A percentile compares a stretch with the other conserved stretches of the same genome.
Evolutionary conservation across 2,329 filamentous ascomycete species (phyloP).

Genomic region (Trichoderma koningii): DNA sequence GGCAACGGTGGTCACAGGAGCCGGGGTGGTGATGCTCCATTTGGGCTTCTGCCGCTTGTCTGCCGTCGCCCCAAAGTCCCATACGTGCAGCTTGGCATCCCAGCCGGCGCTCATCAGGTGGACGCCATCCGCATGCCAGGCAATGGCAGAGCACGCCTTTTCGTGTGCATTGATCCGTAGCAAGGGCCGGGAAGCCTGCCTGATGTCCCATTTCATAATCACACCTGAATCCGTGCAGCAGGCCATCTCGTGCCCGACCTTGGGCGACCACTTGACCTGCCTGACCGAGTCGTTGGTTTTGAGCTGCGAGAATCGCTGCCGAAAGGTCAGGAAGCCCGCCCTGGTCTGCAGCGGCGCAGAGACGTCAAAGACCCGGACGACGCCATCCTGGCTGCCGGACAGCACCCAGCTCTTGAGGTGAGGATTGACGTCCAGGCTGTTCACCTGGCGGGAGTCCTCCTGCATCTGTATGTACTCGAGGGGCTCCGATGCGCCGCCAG

Average conservation of each 20-base stretch:
- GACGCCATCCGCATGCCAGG: constrained; percentile 69
- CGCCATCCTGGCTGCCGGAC: constrained; percentile 65
- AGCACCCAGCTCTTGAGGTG: constrained; percentile 59
- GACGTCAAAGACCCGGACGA: constrained; percentile 63
- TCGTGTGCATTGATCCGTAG: constrained; percentile 64
- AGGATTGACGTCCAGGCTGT: constrained; percentile 64
- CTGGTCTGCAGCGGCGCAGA: constrained; percentile 51
- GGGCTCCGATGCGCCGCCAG: constrained; percentile 47
- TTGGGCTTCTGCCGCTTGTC: constrained; percentile 67
- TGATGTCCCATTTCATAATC: constrained; percentile 65
- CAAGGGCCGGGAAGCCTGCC: constrained; percentile 55
- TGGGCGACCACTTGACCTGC: constrained; percentile 67
- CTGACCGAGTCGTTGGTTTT: constrained; percentile 51
- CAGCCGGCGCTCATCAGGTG: constrained; percentile 65
- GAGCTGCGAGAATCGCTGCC: constrained; percentile 47
- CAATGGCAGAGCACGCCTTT: constrained; percentile 59
- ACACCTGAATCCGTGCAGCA: constrained; percentile 65
- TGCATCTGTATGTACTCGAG: constrained; percentile 60
- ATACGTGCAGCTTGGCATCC: constrained; percentile 64
- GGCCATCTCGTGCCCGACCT: constrained; percentile 62
- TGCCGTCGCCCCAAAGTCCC: constrained; percentile 62
- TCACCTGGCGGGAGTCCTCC: constrained; percentile 65
- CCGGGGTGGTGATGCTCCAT: constrained; percentile 62
- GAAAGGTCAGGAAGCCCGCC: constrained; percentile 53
- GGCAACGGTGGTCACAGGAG: constrained; percentile 59